Evolutionary conservation across 1,139 yeast species (phyloP).

Genomic region (Candida sojae): DNA sequence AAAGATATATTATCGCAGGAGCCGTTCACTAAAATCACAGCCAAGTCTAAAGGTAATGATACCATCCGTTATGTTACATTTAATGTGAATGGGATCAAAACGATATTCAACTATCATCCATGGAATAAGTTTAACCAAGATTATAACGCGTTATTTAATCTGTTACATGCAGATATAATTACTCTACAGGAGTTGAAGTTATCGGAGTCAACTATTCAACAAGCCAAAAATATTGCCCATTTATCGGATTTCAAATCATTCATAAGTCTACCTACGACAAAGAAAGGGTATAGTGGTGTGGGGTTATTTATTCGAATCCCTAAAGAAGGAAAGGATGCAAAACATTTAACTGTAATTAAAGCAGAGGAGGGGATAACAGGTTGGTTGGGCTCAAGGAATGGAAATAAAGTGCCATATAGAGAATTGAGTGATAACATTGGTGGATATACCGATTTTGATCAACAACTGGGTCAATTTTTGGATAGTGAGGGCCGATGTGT

Average conservation of each 20-base stretch:
- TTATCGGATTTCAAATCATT: conserved; percentile 62
- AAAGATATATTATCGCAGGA: conserved; percentile 11
- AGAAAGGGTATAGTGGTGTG: conserved; percentile 91
- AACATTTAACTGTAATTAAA: conserved; percentile 51
- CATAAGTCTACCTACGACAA: conserved; percentile 63
- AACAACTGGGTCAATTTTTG: conserved; percentile 43
- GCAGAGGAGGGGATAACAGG: conserved; percentile 97
- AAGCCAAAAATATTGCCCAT: conserved; percentile 50
- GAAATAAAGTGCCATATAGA: conserved; percentile 18
- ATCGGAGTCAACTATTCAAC: conserved; percentile 48
- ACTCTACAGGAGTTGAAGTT: conserved; percentile 85
- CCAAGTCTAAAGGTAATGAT: conserved; percentile 7
- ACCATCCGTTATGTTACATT: conserved; percentile 61
- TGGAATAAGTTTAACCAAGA: conserved; percentile 61
- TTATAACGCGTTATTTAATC: conserved; percentile 50
- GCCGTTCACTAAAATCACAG: conserved; percentile 15
- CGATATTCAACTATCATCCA: conserved; percentile 79
- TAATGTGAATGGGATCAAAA: conserved; percentile 84
- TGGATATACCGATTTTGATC: conserved; percentile 60
- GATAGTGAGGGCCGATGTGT: conserved; percentile 88
- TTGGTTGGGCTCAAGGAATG: conserved; percentile 30
- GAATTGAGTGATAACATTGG: conserved; percentile 54
- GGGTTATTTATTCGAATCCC: conserved; percentile 74
- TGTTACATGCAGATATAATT: conserved; percentile 70
- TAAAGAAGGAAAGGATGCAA: conserved; percentile 23